Evolutionary conservation across 2,329 filamentous ascomycete species (phyloP).

Genomic region (Claviceps quebecensis): DNA sequence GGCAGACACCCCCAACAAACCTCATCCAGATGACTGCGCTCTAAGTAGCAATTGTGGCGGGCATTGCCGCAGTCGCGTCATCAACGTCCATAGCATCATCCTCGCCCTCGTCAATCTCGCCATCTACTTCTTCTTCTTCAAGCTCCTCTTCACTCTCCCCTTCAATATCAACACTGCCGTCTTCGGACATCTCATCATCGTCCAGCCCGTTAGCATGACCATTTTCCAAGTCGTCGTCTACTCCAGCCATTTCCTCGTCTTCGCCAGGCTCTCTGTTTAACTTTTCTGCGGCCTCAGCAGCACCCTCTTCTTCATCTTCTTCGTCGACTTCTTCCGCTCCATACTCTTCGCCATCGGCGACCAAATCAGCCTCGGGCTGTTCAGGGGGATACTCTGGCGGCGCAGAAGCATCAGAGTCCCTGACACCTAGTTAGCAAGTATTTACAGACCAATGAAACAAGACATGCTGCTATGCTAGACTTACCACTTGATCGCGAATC

Average conservation of each 20-base stretch:
- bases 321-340: slow-evolving; percentile 79
- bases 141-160: slow-evolving; percentile 62
- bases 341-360: slow-evolving; percentile 77
- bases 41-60: slow-evolving; percentile 22
- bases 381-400: slow-evolving; percentile 94
- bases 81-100: slow-evolving; percentile 39
- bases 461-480: slow-evolving; percentile 14
- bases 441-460: neutral
- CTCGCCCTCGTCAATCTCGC: slow-evolving; percentile 10
- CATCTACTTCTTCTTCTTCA: slow-evolving; percentile 41
- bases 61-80: slow-evolving; percentile 18
- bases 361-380: slow-evolving; percentile 85
- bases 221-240: slow-evolving; percentile 33
- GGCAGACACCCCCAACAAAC: neutral
- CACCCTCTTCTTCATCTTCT: slow-evolving; percentile 43
- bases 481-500: slow-evolving; percentile 98
- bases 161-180: slow-evolving; percentile 66
- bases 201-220: slow-evolving; percentile 32
- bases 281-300: slow-evolving; percentile 34
- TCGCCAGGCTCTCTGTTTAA: slow-evolving; percentile 32
- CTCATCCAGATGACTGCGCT: neutral
- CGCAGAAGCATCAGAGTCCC: slow-evolving; percentile 95
- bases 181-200: slow-evolving; percentile 57
- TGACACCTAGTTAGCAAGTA: slow-evolving; percentile 21
- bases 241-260: slow-evolving; percentile 64